These are phyloP conservation scores for Aureobasidium zeae DNA, from an alignment of 2,329 filamentous ascomycete genomes.

Conservation along the genomic window DNA sequence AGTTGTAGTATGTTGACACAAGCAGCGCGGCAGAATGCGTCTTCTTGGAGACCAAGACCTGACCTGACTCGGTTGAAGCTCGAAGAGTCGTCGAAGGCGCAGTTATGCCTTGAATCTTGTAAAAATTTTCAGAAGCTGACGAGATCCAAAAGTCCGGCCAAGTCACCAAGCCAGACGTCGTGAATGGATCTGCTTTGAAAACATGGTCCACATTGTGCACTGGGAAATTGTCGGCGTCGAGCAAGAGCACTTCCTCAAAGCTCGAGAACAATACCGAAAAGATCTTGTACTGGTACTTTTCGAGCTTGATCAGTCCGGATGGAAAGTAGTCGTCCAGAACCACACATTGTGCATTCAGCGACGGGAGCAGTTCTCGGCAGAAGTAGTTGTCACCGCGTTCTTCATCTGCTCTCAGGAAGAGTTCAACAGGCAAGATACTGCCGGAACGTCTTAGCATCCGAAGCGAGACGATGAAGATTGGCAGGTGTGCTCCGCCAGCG, in stretches of 20 bases:
- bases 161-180: constrained; percentile 33
- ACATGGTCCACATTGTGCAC: constrained; percentile 32
- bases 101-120: constrained; percentile 32
- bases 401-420: constrained; percentile 33
- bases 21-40: constrained; percentile 36
- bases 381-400: constrained; percentile 35
- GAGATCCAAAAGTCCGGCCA: constrained; percentile 42
- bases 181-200: constrained; percentile 36
- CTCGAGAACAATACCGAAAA: constrained; percentile 43
- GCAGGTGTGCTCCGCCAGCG: constrained; percentile 12
- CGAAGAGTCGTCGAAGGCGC: constrained; percentile 14
- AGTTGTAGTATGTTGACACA: constrained; percentile 42
- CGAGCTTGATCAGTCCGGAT: constrained; percentile 26
- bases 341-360: constrained; percentile 36
- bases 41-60: constrained; percentile 38
- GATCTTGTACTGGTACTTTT: constrained; percentile 41
- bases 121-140: constrained; percentile 33
- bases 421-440: constrained; percentile 38
- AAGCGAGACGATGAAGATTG: constrained; percentile 15
- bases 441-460: constrained; percentile 37
- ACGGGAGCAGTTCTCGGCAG: constrained; percentile 36
- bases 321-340: constrained; percentile 36
- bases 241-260: constrained; percentile 41
- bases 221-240: constrained; percentile 42
- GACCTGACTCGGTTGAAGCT: constrained; percentile 36